phyloP scores from a whole-genome alignment of 2,329 filamentous ascomycete species.

The Diaporthe velutina region DNA sequence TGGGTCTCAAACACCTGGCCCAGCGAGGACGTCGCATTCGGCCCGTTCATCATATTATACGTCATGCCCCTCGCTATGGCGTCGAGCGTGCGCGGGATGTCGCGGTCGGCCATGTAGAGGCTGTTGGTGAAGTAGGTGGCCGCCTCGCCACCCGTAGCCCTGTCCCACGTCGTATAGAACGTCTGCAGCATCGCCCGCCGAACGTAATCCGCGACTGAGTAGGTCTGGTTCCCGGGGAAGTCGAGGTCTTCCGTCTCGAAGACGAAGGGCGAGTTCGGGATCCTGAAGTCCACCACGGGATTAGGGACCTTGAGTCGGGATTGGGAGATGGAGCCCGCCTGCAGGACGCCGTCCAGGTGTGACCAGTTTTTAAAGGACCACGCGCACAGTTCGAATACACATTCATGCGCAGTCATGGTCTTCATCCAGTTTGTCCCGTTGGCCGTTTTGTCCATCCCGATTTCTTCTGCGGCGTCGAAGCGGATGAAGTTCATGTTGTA shows the following conservation, averaged over 20 bases:
- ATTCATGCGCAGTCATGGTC: background rate
- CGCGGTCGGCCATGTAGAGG: background rate
- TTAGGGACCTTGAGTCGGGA: background rate
- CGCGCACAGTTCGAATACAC: background rate
- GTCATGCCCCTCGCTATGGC: background rate
- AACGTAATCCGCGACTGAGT: background rate
- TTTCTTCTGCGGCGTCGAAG: background rate
- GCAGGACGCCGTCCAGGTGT: background rate
- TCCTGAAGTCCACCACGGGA: background rate
- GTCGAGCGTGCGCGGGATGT: background rate
- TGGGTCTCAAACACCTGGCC: background rate
- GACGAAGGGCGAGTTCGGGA: background rate
- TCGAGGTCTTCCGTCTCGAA: background rate
- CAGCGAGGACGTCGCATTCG: background rate
- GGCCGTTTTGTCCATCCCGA: background rate
- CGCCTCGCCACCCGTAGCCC: background rate
- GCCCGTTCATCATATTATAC: background rate
- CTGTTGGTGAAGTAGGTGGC: background rate
- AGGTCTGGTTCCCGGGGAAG: background rate
- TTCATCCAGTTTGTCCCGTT: background rate
- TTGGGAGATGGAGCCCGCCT: background rate
- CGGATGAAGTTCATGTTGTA: background rate
- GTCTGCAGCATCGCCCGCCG: background rate
- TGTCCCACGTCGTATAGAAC: background rate
- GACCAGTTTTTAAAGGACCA: slow-evolving; percentile 2